Evolutionary conservation across 805 yeast genomes (phyloP), one percentile per base, ranked within the genome.

Genomic region (Jamesozyma lodderae): DNA sequence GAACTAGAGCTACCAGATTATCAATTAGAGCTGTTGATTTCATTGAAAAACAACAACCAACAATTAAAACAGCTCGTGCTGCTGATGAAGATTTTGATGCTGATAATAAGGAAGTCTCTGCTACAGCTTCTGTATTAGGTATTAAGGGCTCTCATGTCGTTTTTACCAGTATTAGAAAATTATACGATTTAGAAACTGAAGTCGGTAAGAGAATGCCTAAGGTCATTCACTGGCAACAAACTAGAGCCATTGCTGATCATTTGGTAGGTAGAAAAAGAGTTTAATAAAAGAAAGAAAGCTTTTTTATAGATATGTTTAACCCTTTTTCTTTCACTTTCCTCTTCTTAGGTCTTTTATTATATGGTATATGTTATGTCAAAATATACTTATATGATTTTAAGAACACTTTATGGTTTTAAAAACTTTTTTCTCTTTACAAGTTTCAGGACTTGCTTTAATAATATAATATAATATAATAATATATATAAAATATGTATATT

Each of bases 141-240:
- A 74, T 87, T 44, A 74, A 77, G 57, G 75, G 84, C 34, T 77
- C 94, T 11, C 84, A 81, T 53, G 68, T 90, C 53, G 73, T 63
- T 41, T 87, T 83, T 67, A 71, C 84, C 9, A 69, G 92, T 8
- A 73, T 92, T 41, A 72, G 83, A 57, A 73, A 72, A 42, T 69
- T 90, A 47, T 88, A 83, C 64, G 94, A 88, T 57, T 80, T 68
- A 56, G 97, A 92, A 63, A 86, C 97, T 14, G 86, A 84, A 50
- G 59, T 83, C 26, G 68, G 64, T 17, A 75, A 68, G 61, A 81
- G 99, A 69, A 79, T 92, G 75, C 95, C 97, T 52, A 87, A 84
- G 68, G 65, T 69, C 41, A 79, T 87, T 35, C 86, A 82, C 63
- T 92, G 98, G 98, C 68, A 70, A 35, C 69, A 69, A 22, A 67